phyloP scores from a whole-genome alignment of 805 yeast species.

The Candida piceae region DNA sequence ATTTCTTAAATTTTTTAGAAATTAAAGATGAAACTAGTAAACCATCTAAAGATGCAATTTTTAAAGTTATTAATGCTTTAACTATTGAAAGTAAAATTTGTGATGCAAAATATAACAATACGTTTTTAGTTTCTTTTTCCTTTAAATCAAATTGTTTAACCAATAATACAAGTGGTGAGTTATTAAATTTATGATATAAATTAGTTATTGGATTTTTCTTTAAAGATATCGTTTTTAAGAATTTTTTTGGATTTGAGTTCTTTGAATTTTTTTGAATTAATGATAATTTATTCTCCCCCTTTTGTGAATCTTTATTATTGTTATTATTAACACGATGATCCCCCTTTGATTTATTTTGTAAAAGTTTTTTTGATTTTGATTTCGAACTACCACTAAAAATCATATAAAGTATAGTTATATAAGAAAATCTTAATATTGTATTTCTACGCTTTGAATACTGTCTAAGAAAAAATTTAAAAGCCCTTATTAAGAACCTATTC shows the following conservation, averaged over 20 bases:
- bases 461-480: conserved; percentile 9
- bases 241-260: no score
- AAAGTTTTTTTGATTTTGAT: conserved; percentile 1
- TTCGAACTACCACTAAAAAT: conserved; percentile 24
- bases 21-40: conserved; percentile 76
- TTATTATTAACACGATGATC: neutral
- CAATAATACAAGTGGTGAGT: conserved; percentile 16
- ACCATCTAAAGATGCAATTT: conserved; percentile 86
- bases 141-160: conserved; percentile 13
- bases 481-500: conserved; percentile 9
- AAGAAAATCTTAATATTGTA: conserved; percentile 19
- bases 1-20: conserved; percentile 58
- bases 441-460: conserved; percentile 20
- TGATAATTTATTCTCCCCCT: no score
- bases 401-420: conserved; percentile 19
- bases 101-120: conserved; percentile 30
- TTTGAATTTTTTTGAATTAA: no score
- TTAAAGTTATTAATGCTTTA: conserved; percentile 70
- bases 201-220: conserved; percentile 1
- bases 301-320: neutral
- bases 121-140: conserved; percentile 8
- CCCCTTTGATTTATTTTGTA: neutral
- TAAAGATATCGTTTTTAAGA: no score
- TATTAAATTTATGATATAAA: conserved; percentile 2
- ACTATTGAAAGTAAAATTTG: conserved; percentile 58